Base-by-base conservation (phyloP, 2,329 filamentous ascomycete genomes). In the Pseudogymnoascus verrucosus region DNA sequence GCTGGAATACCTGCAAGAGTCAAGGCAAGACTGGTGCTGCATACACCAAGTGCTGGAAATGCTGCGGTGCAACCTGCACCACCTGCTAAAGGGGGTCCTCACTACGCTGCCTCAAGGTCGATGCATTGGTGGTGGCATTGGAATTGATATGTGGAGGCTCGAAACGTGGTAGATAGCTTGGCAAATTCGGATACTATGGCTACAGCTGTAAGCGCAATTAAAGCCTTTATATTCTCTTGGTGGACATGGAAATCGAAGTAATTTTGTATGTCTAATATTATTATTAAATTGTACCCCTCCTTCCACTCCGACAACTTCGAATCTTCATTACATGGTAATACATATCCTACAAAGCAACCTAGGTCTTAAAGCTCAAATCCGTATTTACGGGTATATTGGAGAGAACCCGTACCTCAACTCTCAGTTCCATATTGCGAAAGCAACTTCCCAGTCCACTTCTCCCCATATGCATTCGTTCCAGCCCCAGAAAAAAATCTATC, bases 11-110 rank as follows among this genome's bases (percentile, higher is more conserved):
- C 1, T 57, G 26, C 47, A 57, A 34, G 28, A 12, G 4, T 2
- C 47, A 57, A n/a, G 47, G 28, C n/a, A 57, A 57, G 28, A 57
- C 47, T 57, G 47, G 47, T 57, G 47, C 47, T 57, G 47, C 47
- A 3, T 57, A 57, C 47, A 57, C 26, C n/a, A 57, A 19, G 14
- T 57, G 47, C n/a, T 57, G 26, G 47, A 57, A 19, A 19, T 57
- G 47, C 47, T 57, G 47, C 10, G 10, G 28, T 8, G 7, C 8
- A 16, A 34, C 8, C 10, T 57, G 28, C 10, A 34, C 28, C 4
- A 57, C 47, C n/a, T 57, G 47, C n/a, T 57, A 19, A 57, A 57
- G 4, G 26, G 4, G 26, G 1, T 1, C 8, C 2, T 47, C 26
- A 31, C 47, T 31, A 1, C 19, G 11, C 1, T 21, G n/a, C 14